phyloP scores from a whole-genome alignment of 768 basidiomycete genomes.

The Mycena sanguinolenta region DNA sequence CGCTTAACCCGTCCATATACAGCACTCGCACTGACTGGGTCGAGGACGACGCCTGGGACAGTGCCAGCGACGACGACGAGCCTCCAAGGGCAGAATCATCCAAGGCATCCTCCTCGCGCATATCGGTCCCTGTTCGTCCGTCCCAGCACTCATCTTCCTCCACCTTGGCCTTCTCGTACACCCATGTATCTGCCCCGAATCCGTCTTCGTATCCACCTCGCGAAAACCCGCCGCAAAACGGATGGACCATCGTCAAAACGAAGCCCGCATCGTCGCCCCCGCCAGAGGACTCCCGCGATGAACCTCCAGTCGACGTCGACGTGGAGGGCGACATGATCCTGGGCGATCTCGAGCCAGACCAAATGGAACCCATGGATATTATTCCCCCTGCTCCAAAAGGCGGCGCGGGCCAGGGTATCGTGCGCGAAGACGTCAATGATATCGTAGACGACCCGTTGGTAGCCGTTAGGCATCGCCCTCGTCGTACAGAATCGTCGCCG shows the following conservation, averaged over 20 bases:
- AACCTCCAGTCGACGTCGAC: constrained; percentile 65
- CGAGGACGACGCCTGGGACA: constrained; percentile 93
- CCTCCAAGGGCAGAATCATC: constrained; percentile 63
- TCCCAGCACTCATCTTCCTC: constrained; percentile 69
- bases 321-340: constrained; percentile 84
- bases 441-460: constrained; percentile 80
- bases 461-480: constrained; percentile 61
- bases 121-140: constrained; percentile 57
- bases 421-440: constrained; percentile 79
- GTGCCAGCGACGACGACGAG: constrained; percentile 60
- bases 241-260: constrained; percentile 84
- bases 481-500: constrained; percentile 52
- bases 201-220: constrained; percentile 81
- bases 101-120: constrained; percentile 69
- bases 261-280: constrained; percentile 33
- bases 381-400: constrained; percentile 50
- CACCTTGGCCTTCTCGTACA: constrained; percentile 84
- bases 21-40: constrained; percentile 68
- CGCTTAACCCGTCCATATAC: constrained; percentile 64
- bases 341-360: constrained; percentile 79
- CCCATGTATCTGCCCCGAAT: constrained; percentile 80
- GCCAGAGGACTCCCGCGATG: constrained; percentile 41
- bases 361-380: constrained; percentile 38
- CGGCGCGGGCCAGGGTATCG: constrained; percentile 59
- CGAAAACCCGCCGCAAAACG: constrained; percentile 62